Evolutionary conservation across 1,284 basidiomycete genomes (phyloP).

Genomic region (Cutaneotrichosporon cyanovorans): DNA sequence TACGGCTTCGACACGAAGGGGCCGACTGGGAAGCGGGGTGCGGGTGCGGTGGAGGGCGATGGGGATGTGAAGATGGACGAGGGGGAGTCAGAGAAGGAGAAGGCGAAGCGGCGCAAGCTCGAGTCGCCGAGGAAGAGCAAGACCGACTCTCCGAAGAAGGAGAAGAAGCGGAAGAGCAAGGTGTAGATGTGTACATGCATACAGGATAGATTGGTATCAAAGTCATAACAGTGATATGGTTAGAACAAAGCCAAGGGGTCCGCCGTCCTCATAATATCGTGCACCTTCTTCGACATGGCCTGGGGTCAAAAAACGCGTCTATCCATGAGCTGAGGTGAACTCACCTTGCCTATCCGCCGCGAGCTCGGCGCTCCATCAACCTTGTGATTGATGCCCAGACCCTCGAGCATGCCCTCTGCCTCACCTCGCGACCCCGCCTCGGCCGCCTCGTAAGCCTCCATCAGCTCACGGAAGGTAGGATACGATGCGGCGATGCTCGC

Average conservation of each 20-base stretch:
- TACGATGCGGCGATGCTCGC: constrained; percentile 30
- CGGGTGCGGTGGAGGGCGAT: neutral
- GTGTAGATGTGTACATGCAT: neutral
- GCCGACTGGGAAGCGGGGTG: no score
- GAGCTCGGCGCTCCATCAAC: constrained; percentile 29
- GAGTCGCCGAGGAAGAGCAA: neutral
- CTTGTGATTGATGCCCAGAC: constrained; percentile 31
- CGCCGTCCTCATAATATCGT: constrained; percentile 28
- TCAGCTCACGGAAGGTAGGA: constrained; percentile 32
- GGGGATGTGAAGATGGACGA: neutral
- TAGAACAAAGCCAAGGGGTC: constrained; percentile 35
- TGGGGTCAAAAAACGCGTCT: constrained; percentile 9
- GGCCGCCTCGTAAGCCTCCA: constrained; percentile 36
- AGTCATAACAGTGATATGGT: neutral
- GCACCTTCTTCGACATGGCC: constrained; percentile 33
- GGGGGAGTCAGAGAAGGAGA: neutral
- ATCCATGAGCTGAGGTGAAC: neutral
- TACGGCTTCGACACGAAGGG: constrained; percentile 36
- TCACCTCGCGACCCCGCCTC: constrained; percentile 21
- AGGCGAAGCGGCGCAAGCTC: constrained; percentile 8
- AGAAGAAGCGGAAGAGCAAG: constrained; percentile 21
- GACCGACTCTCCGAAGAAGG: constrained; percentile 16
- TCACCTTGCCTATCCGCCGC: constrained; percentile 31
- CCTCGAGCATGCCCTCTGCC: constrained; percentile 28
- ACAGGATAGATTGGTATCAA: neutral